Evolutionary conservation across 2,329 filamentous ascomycete genomes (phyloP), one percentile per base, ranked within the genome.

Genomic region (Ilyonectria destructans): DNA sequence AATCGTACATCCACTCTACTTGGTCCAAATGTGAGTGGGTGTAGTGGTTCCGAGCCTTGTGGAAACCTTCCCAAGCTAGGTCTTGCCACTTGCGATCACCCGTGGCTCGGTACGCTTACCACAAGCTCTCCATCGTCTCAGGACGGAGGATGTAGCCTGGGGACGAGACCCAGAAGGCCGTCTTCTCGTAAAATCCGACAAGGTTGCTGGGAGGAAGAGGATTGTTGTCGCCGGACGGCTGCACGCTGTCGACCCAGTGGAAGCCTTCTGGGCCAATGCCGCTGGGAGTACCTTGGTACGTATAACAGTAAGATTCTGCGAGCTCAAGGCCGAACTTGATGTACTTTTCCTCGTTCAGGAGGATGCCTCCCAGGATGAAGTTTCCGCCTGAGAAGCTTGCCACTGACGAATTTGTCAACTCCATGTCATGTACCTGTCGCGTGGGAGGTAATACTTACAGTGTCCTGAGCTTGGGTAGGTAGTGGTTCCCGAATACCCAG

Each of bases 21-120:
- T n/a, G n/a, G n/a, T n/a, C n/a, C n/a, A n/a, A n/a, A n/a, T n/a
- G n/a, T n/a, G n/a, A n/a, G n/a, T n/a, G n/a, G n/a, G n/a, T n/a
- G n/a, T n/a, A n/a, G n/a, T n/a, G n/a, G n/a, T n/a, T n/a, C n/a
- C n/a, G n/a, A n/a, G n/a, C n/a, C n/a, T n/a, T n/a, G n/a, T n/a
- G n/a, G n/a, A n/a, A n/a, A n/a, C n/a, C n/a, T n/a, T n/a, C 88
- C 93, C 93, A 97, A 6, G 92, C 92, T 91, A 93, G 94, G 67
- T 96, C 91, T 78, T 93, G 92, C 80, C 95, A 97, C 82, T 90
- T 92, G 35, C 82, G 72, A 67, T 96, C 87, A 3, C 92, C 91
- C 0, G 94, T 97, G 1, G 92, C 88, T 58, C 94, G 90, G 84
- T 93, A 97, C 2, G 94, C 93, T 80, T 97, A 96, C 85, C 97